Conservation (phyloP, 345 rosid genomes). For the Camelina hispida region DNA sequence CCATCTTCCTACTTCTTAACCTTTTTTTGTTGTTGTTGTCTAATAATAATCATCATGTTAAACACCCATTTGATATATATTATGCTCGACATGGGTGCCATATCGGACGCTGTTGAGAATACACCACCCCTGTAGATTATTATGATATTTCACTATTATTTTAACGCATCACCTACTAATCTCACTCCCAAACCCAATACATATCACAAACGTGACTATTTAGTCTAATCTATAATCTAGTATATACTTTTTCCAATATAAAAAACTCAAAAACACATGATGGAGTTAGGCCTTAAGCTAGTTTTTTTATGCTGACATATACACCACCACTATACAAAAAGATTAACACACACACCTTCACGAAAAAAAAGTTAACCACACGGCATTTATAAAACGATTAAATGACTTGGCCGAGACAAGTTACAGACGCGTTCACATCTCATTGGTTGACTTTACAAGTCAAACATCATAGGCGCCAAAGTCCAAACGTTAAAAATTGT, state of each 20-base stretch:
- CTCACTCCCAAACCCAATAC: constrained; percentile 29
- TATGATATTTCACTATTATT: constrained; percentile 32
- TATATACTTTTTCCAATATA: background rate
- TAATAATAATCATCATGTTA: background rate
- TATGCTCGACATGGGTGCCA: constrained; percentile 31
- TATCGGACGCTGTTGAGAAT: constrained; percentile 16
- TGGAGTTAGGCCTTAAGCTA: constrained; percentile 49
- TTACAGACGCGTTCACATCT: constrained; percentile 38
- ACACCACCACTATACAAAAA: constrained; percentile 41
- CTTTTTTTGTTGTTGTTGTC: background rate
- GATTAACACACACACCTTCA: constrained; percentile 13
- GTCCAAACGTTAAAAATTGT: constrained; percentile 23
- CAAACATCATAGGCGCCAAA: constrained; percentile 58
- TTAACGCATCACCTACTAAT: constrained; percentile 48
- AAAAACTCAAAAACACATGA: constrained; percentile 31
- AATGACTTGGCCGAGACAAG: constrained; percentile 32
- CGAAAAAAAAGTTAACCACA: constrained; percentile 5
- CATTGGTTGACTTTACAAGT: constrained; percentile 43
- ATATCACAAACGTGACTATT: constrained; percentile 35
- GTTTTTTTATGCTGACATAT: constrained; percentile 41
- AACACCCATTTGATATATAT: constrained; percentile 3
- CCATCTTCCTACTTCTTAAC: background rate
- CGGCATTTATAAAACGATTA: constrained; percentile 11
- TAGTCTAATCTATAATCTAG: constrained; percentile 22
- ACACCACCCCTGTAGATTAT: constrained; percentile 40